Evolutionary conservation across 352 stramenopile genomes (phyloP), one percentile per base, ranked within the genome.

Genomic region (Phytophthora rubi): DNA sequence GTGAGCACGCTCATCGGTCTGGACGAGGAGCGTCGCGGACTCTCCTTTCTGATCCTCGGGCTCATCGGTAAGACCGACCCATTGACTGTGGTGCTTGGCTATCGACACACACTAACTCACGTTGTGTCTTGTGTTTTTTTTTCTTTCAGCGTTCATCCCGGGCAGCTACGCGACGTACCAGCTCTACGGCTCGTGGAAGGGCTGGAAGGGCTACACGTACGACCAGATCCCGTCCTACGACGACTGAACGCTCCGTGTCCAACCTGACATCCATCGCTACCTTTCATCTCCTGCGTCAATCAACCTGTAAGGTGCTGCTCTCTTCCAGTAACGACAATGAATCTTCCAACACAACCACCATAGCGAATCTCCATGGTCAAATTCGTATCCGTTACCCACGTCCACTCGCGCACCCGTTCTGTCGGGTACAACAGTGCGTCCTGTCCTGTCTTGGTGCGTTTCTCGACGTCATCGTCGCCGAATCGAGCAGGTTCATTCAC

Each of bases 181-280:
- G 68, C 80, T 95, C 13, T 95, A 94, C 64, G 88, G 88, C 1
- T 84, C 80, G 30, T 95, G 77, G 77, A 91, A 93, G 63, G 88
- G 86, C 54, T 95, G 88, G 88, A 89, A 89, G 59, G 88, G 88
- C 59, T 95, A 93, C 76, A 62, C 90, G 68, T 95, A 94, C 77
- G 87, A 81, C 70, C 85, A 95, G 59, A 82, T 95, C 52, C 86
- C 88, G 42, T 94, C 86, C 45, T 95, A 94, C 65, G 88, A 95
- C 63, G 88, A 94, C 66, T 95, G 56, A 79, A n/a, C 7, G 16
- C 42, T 8, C 8, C 12, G 33, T 13, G 12, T 42, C 33, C 26
- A 30, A 44, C 15, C 35, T 16, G 35, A 9, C 35, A 44, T 44
- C 12, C 35, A 44, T 44, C 12, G 12, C 13, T 15, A 12, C 13